phyloP scores from a whole-genome alignment of 164 flowering plant genomes.

The Sextonia rubra region DNA sequence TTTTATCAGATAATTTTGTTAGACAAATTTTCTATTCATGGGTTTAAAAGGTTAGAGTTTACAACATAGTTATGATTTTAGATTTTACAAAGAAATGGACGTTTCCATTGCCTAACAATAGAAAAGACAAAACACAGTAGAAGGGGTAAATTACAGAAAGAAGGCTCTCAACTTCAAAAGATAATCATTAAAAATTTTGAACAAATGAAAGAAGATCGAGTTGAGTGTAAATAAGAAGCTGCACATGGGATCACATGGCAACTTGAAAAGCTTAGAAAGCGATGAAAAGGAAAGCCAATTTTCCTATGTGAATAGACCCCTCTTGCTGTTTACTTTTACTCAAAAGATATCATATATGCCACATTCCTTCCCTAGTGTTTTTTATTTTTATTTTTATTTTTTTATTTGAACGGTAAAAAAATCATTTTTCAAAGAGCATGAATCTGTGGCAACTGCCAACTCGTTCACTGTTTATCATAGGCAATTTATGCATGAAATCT shows the following conservation, averaged over 20 bases:
- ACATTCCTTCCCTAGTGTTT: too few relatives aligned
- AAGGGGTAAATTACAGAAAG: background rate
- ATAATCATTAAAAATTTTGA: background rate
- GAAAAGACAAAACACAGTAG: background rate
- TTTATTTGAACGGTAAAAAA: too few relatives aligned
- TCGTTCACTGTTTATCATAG: too few relatives aligned
- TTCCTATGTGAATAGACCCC: background rate
- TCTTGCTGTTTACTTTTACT: background rate
- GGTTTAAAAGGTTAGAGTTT: background rate
- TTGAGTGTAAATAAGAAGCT: background rate
- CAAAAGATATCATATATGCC: background rate
- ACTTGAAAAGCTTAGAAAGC: background rate
- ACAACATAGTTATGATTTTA: background rate
- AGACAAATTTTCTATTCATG: background rate
- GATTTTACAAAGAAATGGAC: background rate
- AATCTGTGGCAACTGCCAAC: too few relatives aligned
- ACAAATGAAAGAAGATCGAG: background rate
- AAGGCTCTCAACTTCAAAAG: background rate
- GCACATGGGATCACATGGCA: conserved; percentile 4
- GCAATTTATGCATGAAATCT: too few relatives aligned
- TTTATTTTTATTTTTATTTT: too few relatives aligned
- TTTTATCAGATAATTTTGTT: background rate
- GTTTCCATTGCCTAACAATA: background rate
- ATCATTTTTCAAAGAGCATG: too few relatives aligned
- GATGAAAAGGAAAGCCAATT: background rate